Base-by-base conservation (phyloP, 2,329 filamentous ascomycete genomes). In the Dactylellina leptospora region DNA sequence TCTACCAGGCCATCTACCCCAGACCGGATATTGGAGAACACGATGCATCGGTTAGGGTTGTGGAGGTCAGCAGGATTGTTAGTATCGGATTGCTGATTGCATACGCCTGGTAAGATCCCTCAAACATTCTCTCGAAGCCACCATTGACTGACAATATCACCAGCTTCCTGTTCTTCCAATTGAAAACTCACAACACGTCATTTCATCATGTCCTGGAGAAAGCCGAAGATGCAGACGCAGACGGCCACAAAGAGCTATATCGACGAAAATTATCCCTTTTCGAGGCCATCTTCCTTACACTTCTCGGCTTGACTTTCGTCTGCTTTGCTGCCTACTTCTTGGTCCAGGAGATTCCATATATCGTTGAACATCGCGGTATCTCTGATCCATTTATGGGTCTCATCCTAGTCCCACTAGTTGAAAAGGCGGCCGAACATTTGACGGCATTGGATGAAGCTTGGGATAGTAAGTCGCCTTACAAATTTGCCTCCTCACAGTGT, bases 401-500 rank as follows among this genome's bases (percentile, higher is more conserved):
- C 30, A 93, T 95, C 74, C 83, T 96, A 0, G 85, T 95, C 8
- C 88, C 90, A 2, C 84, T 96, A 0, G 91, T 96, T 5, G 92
- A 96, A 78, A 96, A 96, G 80, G 88, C 90, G 2, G 91, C 91
- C 11, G 92, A 96, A 80, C 91, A 96, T 80, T 81, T 96, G 45
- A 93, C 90, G 1, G 90, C 91, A 42, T 83, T 96, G 70, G 90
- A 95, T 76, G 91, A 96, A 83, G 91, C 91, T 20, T 93, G 87
- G 83, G 89, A 91, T 76, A 87, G 90, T 79, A 61, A 38, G 59
- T 71, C 16, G 36, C 13, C 27, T 18, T 0, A 16, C 11, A 28
- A 44, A 9, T n/a, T n/a, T n/a, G n/a, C n/a, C n/a, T n/a, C 28
- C 13, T 1, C 20, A 4, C 13, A 55, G 27, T 25, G 16, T 22